Evolutionary conservation across 2,329 filamentous ascomycete species (phyloP).

Genomic region (Penicillium fuscoglaucum): DNA sequence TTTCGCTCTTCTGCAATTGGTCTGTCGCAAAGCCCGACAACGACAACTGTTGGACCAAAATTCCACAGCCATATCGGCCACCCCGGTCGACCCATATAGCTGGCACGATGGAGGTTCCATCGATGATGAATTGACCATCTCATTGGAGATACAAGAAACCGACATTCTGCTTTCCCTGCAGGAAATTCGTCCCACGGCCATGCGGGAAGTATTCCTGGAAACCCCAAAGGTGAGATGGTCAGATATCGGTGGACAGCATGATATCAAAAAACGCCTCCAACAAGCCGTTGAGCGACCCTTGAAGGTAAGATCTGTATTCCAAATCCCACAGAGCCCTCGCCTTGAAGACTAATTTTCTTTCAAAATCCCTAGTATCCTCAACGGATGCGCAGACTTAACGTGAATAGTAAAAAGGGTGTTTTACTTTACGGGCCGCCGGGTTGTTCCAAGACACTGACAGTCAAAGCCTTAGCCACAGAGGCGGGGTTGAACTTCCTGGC

Average conservation of each 20-base stretch:
- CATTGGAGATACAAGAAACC: conserved; percentile 35
- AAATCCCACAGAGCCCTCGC: background rate
- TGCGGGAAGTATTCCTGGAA: conserved; percentile 86
- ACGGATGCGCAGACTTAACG: conserved; percentile 51
- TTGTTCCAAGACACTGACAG: conserved; percentile 90
- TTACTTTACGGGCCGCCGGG: conserved; percentile 90
- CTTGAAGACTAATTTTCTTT: conserved; percentile 9
- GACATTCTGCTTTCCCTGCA: conserved; percentile 58
- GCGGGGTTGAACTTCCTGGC: conserved; percentile 91
- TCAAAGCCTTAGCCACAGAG: conserved; percentile 87
- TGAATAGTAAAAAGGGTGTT: conserved; percentile 73
- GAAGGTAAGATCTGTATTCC: conserved; percentile 42
- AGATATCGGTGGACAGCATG: conserved; percentile 82
- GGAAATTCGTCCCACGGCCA: conserved; percentile 74
- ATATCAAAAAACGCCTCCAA: conserved; percentile 68
- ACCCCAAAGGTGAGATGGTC: conserved; percentile 82
- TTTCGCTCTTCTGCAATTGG: conserved; percentile 60
- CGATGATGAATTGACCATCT: conserved; percentile 20
- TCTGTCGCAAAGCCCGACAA: conserved; percentile 46
- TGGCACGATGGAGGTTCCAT: background rate
- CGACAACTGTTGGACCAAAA: conserved; percentile 28
- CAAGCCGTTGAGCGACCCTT: conserved; percentile 60
- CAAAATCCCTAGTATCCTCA: conserved; percentile 46
- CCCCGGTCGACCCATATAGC: background rate
- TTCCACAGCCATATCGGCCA: background rate